These are phyloP conservation scores for Metschnikowia matae DNA, from an alignment of 805 yeast species.

Conservation along the genomic window DNA sequence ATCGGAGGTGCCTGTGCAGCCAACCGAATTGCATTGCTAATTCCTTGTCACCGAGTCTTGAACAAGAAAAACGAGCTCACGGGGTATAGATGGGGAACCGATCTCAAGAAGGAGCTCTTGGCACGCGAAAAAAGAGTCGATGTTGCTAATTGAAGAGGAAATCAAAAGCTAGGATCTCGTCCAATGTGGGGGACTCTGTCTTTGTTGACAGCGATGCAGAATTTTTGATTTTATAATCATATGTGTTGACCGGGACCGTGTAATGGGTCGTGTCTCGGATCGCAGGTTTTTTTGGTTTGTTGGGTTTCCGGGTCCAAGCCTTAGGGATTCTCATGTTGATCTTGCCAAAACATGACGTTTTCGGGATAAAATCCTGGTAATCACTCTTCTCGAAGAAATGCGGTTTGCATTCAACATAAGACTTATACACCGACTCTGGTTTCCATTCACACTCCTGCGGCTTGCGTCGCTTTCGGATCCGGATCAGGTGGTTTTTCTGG, in stretches of 20 bases:
- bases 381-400: slow-evolving; percentile 26
- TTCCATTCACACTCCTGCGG: slow-evolving; percentile 18
- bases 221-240: background rate
- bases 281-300: slow-evolving; percentile 10
- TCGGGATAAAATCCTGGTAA: slow-evolving; percentile 27
- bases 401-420: slow-evolving; percentile 21
- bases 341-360: slow-evolving; percentile 34
- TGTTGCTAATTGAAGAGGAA: slow-evolving; percentile 11
- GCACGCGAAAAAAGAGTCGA: slow-evolving; percentile 6
- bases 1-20: slow-evolving; percentile 40
- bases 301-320: slow-evolving; percentile 35
- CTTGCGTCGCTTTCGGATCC: slow-evolving; percentile 13
- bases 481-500: slow-evolving; percentile 4
- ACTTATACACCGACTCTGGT: slow-evolving; percentile 18
- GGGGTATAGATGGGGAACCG: slow-evolving; percentile 38
- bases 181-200: slow-evolving; percentile 2
- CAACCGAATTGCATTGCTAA: slow-evolving; percentile 34
- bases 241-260: background rate
- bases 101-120: slow-evolving; percentile 22
- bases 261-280: background rate
- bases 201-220: background rate
- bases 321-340: slow-evolving; percentile 37
- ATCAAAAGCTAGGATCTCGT: slow-evolving; percentile 10
- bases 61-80: slow-evolving; percentile 27
- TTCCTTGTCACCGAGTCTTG: slow-evolving; percentile 44